phyloP scores from a whole-genome alignment of 2,329 filamentous ascomycete genomes.

The Aschersonia sp. region DNA sequence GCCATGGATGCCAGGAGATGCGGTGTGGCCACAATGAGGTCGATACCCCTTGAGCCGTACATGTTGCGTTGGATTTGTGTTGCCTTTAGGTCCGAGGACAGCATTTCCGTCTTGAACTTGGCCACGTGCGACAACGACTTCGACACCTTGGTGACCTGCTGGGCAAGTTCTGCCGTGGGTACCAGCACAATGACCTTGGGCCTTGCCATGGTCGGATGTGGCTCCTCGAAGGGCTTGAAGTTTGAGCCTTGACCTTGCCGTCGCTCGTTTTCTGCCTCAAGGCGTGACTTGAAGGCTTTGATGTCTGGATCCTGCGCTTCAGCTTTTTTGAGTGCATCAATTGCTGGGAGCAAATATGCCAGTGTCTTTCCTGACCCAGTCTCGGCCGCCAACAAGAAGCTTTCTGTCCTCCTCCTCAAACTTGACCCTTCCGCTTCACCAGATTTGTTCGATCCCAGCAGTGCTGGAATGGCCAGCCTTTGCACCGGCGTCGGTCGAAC shows the following conservation, averaged over 20 bases:
- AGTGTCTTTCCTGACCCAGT: slow-evolving; percentile 96
- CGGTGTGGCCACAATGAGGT: slow-evolving; percentile 76
- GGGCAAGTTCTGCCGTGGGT: slow-evolving; percentile 81
- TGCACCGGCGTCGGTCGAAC: slow-evolving; percentile 80
- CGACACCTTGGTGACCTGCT: slow-evolving; percentile 67
- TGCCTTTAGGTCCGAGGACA: slow-evolving; percentile 64
- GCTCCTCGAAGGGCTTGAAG: slow-evolving; percentile 51
- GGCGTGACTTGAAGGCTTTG: slow-evolving; percentile 39
- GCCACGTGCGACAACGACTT: slow-evolving; percentile 72
- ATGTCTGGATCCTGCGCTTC: slow-evolving; percentile 47
- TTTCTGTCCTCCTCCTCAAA: slow-evolving; percentile 24
- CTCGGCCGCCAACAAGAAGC: slow-evolving; percentile 79
- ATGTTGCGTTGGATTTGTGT: slow-evolving; percentile 73
- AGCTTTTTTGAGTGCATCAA: slow-evolving; percentile 72
- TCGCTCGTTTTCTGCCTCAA: slow-evolving; percentile 40
- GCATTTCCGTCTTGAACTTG: slow-evolving; percentile 74
- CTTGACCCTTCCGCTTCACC: slow-evolving; percentile 10
- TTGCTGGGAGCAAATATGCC: slow-evolving; percentile 72
- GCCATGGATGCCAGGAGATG: slow-evolving; percentile 81
- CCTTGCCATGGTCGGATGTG: slow-evolving; percentile 59
- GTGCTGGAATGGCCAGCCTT: slow-evolving; percentile 68
- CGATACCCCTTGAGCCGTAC: slow-evolving; percentile 68
- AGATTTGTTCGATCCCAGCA: slow-evolving; percentile 42
- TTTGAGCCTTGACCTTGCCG: slow-evolving; percentile 39
- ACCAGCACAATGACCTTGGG: slow-evolving; percentile 78